A percentile compares a stretch with the other conserved stretches of the same genome.
Conservation (phyloP, 371 early-diverging fungal genomes). For the Smittium culicis region DNA sequence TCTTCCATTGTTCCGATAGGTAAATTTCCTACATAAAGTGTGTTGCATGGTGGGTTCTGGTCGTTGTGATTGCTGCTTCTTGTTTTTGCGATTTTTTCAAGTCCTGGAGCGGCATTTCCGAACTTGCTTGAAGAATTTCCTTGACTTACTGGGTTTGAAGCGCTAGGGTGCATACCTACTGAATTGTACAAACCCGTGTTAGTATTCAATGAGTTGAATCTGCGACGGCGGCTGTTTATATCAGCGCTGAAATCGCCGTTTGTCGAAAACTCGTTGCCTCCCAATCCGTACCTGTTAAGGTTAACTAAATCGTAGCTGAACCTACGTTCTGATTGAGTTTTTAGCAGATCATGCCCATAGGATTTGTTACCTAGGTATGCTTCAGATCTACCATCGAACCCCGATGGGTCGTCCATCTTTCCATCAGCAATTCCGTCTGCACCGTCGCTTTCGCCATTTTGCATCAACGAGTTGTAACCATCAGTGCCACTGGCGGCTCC, state of each 20-base stretch:
- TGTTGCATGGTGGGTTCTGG: conserved; percentile 94
- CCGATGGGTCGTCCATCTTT: neutral
- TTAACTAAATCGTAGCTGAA: conserved; percentile 8
- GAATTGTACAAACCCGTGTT: conserved; percentile 10
- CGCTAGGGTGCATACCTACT: conserved; percentile 17
- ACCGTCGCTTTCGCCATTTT: neutral
- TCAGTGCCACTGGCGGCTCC: neutral
- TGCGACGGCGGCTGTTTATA: neutral
- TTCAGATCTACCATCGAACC: neutral
- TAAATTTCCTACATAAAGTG: conserved; percentile 90
- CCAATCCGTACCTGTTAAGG: conserved; percentile 21
- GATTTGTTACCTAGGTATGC: neutral
- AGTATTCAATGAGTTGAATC: neutral
- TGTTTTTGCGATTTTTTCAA: conserved; percentile 26
- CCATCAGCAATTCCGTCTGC: neutral
- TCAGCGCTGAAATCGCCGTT: neutral
- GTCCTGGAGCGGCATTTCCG: conserved; percentile 6
- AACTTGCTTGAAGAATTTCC: neutral
- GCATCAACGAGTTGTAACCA: no score
- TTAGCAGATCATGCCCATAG: neutral
- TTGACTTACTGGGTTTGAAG: neutral
- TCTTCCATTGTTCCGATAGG: conserved; percentile 68
- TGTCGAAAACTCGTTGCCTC: conserved; percentile 8
- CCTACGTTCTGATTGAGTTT: neutral
- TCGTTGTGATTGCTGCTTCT: conserved; percentile 47